Evolutionary conservation across 768 basidiomycete genomes (phyloP).

Genomic region (Pleurotus citrinopileatus): DNA sequence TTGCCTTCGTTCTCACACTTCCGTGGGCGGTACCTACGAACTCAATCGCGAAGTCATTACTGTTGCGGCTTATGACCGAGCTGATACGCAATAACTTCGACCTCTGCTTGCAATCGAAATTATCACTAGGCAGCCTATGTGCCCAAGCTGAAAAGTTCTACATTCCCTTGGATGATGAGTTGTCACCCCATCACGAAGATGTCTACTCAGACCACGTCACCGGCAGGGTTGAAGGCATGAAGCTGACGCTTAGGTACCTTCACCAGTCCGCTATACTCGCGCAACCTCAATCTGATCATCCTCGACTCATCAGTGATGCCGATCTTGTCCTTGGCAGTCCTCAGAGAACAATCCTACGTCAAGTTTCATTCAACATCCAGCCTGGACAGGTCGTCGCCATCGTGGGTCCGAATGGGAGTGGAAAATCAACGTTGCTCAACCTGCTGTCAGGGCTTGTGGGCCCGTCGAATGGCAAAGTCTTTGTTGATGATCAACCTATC

Average conservation of each 20-base stretch:
- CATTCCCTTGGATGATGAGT: constrained; percentile 10
- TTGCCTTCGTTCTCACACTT: constrained; percentile 19
- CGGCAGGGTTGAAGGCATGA: constrained; percentile 21
- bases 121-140: constrained; percentile 13
- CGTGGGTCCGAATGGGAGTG: constrained; percentile 44
- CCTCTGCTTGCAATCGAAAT: constrained; percentile 2
- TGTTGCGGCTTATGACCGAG: constrained; percentile 30
- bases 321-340: constrained; percentile 9
- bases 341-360: constrained; percentile 20
- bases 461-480: constrained; percentile 32
- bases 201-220: constrained; percentile 12
- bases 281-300: background rate
- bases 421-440: constrained; percentile 42
- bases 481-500: constrained; percentile 36
- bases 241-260: constrained; percentile 20
- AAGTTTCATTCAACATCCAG: constrained; percentile 35
- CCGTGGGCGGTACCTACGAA: constrained; percentile 23
- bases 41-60: constrained; percentile 27
- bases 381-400: constrained; percentile 42
- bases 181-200: background rate
- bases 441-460: constrained; percentile 33
- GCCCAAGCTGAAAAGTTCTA: constrained; percentile 19
- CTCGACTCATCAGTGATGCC: constrained; percentile 14
- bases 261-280: background rate
- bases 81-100: constrained; percentile 16